Conservation (phyloP, 2,329 filamentous ascomycete species). For the Macrophomina phaseolina region DNA sequence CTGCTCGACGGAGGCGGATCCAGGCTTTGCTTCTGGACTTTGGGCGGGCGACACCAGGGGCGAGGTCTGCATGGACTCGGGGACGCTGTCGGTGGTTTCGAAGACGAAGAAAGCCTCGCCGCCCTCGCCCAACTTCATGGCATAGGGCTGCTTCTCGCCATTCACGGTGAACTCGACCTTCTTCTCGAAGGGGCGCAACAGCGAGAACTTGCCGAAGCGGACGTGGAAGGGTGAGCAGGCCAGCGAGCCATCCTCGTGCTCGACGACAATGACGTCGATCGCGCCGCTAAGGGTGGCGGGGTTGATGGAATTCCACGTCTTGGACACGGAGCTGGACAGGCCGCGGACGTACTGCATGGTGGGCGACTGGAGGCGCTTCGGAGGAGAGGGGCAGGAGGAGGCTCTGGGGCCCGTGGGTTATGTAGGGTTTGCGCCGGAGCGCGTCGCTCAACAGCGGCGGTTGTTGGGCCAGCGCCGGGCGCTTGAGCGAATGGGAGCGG, state of each 20-base stretch:
- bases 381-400: conserved; percentile 9
- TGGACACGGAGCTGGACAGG: conserved; percentile 92
- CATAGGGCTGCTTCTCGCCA: conserved; percentile 85
- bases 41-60: conserved; percentile 88
- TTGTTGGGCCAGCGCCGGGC: conserved; percentile 27
- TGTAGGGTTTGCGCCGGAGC: conserved; percentile 12
- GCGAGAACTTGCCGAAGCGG: conserved; percentile 97
- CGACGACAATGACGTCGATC: conserved; percentile 98
- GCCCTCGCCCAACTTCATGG: conserved; percentile 97
- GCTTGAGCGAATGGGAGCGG: not conserved
- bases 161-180: conserved; percentile 99
- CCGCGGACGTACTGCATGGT: conserved; percentile 97
- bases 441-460: conserved; percentile 25
- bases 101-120: conserved; percentile 99
- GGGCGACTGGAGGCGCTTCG: conserved; percentile 63
- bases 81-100: conserved; percentile 89
- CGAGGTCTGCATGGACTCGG: conserved; percentile 92
- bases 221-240: conserved; percentile 98
- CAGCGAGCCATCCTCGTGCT: conserved; percentile 89
- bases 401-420: conserved; percentile 10
- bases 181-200: conserved; percentile 93
- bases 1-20: conserved; percentile 48
- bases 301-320: conserved; percentile 99
- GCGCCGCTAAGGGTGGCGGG: conserved; percentile 95
- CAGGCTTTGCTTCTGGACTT: conserved; percentile 71